Conservation (phyloP, 2,329 filamentous ascomycete genomes). For the Pyrenophora teres region DNA sequence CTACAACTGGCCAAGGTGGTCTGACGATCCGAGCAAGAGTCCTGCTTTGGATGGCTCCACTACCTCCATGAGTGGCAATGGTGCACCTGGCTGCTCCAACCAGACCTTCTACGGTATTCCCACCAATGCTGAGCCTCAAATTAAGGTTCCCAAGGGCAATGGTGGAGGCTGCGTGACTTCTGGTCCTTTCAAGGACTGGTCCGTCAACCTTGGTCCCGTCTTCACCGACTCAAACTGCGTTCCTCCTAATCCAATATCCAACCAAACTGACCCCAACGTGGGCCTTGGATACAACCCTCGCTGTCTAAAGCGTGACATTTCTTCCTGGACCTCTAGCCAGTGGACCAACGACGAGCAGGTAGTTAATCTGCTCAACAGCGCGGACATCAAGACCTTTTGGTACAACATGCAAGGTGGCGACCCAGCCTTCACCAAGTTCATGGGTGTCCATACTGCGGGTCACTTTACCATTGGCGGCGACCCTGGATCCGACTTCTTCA, state of each 20-base stretch:
- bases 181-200: slow-evolving; percentile 56
- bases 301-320: slow-evolving; percentile 47
- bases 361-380: slow-evolving; percentile 30
- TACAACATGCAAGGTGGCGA: slow-evolving; percentile 45
- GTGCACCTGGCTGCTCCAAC: slow-evolving; percentile 36
- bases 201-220: slow-evolving; percentile 56
- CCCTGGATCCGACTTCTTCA: slow-evolving; percentile 52
- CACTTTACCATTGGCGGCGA: slow-evolving; percentile 53
- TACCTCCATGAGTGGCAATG: slow-evolving; percentile 54
- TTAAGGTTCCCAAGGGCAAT: slow-evolving; percentile 53
- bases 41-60: slow-evolving; percentile 61
- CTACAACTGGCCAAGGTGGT: slow-evolving; percentile 38
- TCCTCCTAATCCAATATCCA: slow-evolving; percentile 30
- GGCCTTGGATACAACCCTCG: slow-evolving; percentile 39
- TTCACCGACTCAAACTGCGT: slow-evolving; percentile 40
- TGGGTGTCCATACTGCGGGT: slow-evolving; percentile 52
- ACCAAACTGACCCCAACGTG: slow-evolving; percentile 34
- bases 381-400: slow-evolving; percentile 47
- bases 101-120: slow-evolving; percentile 35
- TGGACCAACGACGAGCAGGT: slow-evolving; percentile 39
- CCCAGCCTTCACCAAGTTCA: slow-evolving; percentile 35
- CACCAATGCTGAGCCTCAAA: slow-evolving; percentile 21
- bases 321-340: slow-evolving; percentile 27
- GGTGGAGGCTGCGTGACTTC: slow-evolving; percentile 60
- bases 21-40: slow-evolving; percentile 46